Base-by-base conservation (phyloP, 2,329 filamentous ascomycete species). In the Clonostachys sp. region DNA sequence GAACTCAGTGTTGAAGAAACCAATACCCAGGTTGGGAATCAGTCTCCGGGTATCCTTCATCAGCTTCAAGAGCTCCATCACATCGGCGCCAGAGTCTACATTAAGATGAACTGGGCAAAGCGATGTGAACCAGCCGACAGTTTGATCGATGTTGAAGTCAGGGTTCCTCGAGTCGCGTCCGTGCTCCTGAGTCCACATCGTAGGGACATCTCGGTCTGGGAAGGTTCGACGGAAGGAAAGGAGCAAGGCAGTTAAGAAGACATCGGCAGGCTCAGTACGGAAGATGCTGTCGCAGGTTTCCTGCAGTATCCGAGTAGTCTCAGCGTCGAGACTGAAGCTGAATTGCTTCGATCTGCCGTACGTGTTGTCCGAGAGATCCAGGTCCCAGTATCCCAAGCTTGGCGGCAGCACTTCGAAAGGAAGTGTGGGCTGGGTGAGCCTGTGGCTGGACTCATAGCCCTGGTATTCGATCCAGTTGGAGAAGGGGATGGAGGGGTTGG, bases 41-140 rank as follows among this genome's bases (percentile, higher is more conserved):
- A 65, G 60, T 10, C 72, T 67, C 1, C 79, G 69, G 0, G 63
- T 64, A 53, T 82, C 77, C 55, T 83, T 83, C 42, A 80, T 64
- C 20, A 72, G 63, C n/a, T 72, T 72, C 12, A 82, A 60, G 0
- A 75, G 71, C 12, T 75, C 65, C 38, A 80, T 60, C 14, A 81
- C 60, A 49, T 81, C 75, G 34, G 77, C 71, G 3, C 66, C 60
- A 3, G 65, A 61, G 3, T 73, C 67, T 1, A 72, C 55, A 9
- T 68, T 66, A 4, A 75, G 61, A 2, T 68, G 64, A 6, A 82
- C 63, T 0, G 80, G 80, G 44, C 72, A 78, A 12, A 83, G 62
- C 0, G 77, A 73, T 3, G 78, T 81, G 51, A 83, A 81, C 78
- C 78, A 83, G 3, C 80, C 80, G 0, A 83, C 77, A 0, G 79